Conservation (phyloP, 1,139 yeast species). For the Pichia sp. region DNA sequence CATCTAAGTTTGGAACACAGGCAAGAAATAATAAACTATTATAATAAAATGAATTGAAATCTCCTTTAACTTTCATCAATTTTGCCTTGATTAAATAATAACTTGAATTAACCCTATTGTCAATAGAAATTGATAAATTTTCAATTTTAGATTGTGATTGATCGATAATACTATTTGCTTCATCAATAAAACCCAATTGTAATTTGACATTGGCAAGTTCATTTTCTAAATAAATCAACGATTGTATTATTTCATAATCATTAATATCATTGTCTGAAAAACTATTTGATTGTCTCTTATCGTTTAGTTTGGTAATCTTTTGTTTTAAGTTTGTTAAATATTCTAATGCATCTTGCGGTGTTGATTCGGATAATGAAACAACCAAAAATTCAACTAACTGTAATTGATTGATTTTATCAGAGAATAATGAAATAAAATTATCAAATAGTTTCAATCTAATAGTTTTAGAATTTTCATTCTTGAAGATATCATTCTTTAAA, state of each 20-base stretch:
- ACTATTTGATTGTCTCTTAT: conserved; percentile 30
- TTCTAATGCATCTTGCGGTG: conserved; percentile 39
- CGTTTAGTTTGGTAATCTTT: conserved; percentile 38
- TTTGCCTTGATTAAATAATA: conserved; percentile 78
- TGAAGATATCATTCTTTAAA: conserved; percentile 53
- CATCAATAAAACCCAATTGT: conserved; percentile 48
- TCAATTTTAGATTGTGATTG: conserved; percentile 55
- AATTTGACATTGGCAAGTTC: conserved; percentile 74
- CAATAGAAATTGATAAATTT: conserved; percentile 47
- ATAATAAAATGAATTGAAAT: conserved; percentile 75
- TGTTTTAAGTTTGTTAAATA: conserved; percentile 48
- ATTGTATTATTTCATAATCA: conserved; percentile 35
- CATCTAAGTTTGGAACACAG: conserved; percentile 49
- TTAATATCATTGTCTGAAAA: conserved; percentile 33
- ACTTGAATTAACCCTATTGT: conserved; percentile 71
- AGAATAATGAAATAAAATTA: conserved; percentile 61
- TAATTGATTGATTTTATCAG: conserved; percentile 69
- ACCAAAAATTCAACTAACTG: conserved; percentile 73
- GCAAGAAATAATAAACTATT: conserved; percentile 58
- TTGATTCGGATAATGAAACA: conserved; percentile 39
- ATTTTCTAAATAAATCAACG: conserved; percentile 58
- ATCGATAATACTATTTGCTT: conserved; percentile 67
- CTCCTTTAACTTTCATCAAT: conserved; percentile 64
- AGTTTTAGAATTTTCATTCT: conserved; percentile 42
- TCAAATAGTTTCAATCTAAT: conserved; percentile 64